phyloP scores from a whole-genome alignment of 2,329 filamentous ascomycete species.

The Septoria linicola region DNA sequence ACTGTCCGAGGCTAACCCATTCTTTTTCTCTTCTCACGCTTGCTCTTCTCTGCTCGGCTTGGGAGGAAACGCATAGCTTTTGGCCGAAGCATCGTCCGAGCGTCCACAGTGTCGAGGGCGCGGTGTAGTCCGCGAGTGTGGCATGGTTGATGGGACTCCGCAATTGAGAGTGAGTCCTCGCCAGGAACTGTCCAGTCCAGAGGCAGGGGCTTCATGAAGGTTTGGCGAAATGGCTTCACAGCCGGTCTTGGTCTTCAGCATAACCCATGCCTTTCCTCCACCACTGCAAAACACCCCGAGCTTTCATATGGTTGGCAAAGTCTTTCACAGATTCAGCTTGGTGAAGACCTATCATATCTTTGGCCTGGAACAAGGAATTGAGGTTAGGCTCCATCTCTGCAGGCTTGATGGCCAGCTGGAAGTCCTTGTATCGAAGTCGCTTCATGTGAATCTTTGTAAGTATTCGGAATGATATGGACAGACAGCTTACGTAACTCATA shows the following conservation, averaged over 20 bases:
- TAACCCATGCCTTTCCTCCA: conserved; percentile 69
- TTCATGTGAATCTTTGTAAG: conserved; percentile 19
- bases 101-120: no score
- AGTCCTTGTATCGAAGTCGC: conserved; percentile 69
- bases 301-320: conserved; percentile 63
- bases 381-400: conserved; percentile 37
- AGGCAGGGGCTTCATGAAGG: neutral
- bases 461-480: conserved; percentile 2
- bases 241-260: conserved; percentile 24
- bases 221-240: conserved; percentile 16
- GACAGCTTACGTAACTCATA: neutral
- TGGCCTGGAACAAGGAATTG: conserved; percentile 1
- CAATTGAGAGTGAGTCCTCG: no score
- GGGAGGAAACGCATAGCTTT: neutral
- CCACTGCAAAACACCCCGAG: conserved; percentile 60
- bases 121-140: neutral
- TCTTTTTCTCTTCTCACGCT: neutral
- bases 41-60: neutral
- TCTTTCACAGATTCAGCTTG: conserved; percentile 65
- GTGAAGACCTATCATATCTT: conserved; percentile 45
- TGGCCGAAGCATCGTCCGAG: neutral
- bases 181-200: no score
- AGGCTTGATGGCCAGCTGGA: conserved; percentile 60
- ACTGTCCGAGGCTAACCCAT: neutral
- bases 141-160: neutral